A percentile compares a stretch with the other conserved stretches of the same genome.
Conservation (phyloP, 768 basidiomycete genomes). For the Naematelia encephala region DNA sequence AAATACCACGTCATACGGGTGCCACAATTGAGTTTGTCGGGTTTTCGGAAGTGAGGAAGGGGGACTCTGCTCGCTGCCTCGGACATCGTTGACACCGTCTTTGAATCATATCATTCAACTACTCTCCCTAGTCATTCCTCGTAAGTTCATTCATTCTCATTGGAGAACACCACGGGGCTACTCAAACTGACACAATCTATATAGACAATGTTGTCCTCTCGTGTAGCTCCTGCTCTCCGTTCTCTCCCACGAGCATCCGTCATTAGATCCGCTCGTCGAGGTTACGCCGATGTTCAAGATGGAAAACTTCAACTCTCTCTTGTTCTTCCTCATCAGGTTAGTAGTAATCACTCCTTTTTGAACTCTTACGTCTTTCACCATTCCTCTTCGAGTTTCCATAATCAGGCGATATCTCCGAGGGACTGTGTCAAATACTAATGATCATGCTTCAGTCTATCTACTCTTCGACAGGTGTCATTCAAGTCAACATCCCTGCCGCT, state of each 20-base stretch:
- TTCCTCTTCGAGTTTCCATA: neutral
- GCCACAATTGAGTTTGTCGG: neutral
- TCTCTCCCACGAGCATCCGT: slow-evolving; percentile 24
- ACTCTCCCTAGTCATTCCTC: neutral
- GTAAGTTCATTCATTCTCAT: neutral
- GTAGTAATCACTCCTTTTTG: slow-evolving; percentile 48
- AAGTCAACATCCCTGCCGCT: slow-evolving; percentile 90
- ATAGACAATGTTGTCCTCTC: slow-evolving; percentile 31
- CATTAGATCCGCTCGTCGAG: slow-evolving; percentile 61
- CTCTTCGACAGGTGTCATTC: slow-evolving; percentile 83
- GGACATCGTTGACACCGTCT: neutral
- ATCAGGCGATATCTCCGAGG: neutral
- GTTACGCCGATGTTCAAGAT: slow-evolving; percentile 79
- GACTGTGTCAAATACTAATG: neutral
- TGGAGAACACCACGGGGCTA: neutral
- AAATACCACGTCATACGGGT: neutral
- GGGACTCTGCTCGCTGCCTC: neutral
- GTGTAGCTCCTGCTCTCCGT: slow-evolving; percentile 34
- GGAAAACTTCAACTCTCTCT: slow-evolving; percentile 91
- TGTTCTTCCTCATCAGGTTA: slow-evolving; percentile 90
- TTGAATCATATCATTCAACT: neutral
- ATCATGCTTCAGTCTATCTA: slow-evolving; percentile 68
- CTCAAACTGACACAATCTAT: neutral
- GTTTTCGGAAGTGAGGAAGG: neutral
- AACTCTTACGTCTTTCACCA: too few relatives aligned